Conservation (phyloP, 2,329 filamentous ascomycete species). For the Laburnicola sp. region DNA sequence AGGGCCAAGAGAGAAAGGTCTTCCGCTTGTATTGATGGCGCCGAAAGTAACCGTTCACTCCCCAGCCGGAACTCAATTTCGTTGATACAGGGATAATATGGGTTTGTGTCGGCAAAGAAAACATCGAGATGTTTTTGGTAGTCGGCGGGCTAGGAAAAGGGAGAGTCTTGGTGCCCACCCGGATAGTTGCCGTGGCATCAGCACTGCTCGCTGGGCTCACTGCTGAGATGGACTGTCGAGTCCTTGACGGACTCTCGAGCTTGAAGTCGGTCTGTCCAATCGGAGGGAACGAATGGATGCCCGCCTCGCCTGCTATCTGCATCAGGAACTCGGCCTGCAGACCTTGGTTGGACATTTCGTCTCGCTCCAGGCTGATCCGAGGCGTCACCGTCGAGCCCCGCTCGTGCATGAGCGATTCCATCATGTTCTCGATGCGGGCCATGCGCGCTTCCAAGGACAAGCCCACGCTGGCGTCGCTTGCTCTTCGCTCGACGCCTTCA, state of each 20-base stretch:
- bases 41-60: constrained; percentile 28
- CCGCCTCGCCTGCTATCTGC: constrained; percentile 28
- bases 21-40: constrained; percentile 15
- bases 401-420: constrained; percentile 40
- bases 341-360: constrained; percentile 23
- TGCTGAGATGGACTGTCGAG: constrained; percentile 9
- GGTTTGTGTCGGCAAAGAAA: constrained; percentile 35
- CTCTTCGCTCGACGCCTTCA: constrained; percentile 24
- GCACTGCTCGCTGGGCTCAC: constrained; percentile 9
- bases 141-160: constrained; percentile 24
- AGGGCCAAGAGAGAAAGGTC: constrained; percentile 35
- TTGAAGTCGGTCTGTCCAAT: constrained; percentile 18
- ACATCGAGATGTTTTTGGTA: constrained; percentile 30
- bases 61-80: constrained; percentile 31
- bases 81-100: constrained; percentile 35
- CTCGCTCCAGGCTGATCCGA: constrained; percentile 32
- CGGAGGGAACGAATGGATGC: constrained; percentile 26
- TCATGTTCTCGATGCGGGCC: constrained; percentile 41
- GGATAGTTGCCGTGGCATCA: constrained; percentile 17
- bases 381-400: constrained; percentile 29
- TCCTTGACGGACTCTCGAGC: constrained; percentile 15
- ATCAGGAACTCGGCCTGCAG: constrained; percentile 23
- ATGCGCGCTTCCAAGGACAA: constrained; percentile 41
- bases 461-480: constrained; percentile 33
- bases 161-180: constrained; percentile 22